These are phyloP conservation scores for Vitis hybrid DNA, from an alignment of 177 flowering plant genomes.

Conservation along the genomic window DNA sequence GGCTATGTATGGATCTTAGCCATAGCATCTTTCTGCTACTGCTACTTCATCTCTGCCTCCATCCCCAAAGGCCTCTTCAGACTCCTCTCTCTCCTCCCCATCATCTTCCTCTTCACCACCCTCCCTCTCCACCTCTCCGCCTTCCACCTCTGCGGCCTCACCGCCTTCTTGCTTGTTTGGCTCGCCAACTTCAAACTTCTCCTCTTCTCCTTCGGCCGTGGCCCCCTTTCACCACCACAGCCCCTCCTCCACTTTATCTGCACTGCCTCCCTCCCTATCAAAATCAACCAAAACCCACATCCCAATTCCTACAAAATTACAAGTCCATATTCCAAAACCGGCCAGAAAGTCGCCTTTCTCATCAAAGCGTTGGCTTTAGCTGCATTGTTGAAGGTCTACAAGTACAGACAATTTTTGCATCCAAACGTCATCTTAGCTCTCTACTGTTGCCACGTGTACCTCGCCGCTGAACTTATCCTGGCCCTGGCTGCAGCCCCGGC, in stretches of 20 bases:
- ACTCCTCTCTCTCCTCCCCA: constrained; percentile 44
- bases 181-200: constrained; percentile 57
- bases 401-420: constrained; percentile 16
- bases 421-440: constrained; percentile 16
- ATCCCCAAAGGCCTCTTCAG: constrained; percentile 36
- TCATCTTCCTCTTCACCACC: constrained; percentile 37
- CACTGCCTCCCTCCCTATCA: constrained; percentile 37
- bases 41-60: constrained; percentile 25
- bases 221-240: constrained; percentile 30
- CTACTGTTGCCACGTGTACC: constrained; percentile 26
- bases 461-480: constrained; percentile 23
- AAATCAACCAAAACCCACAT: constrained; percentile 20
- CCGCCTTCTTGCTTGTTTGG: constrained; percentile 52
- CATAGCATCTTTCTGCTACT: constrained; percentile 27
- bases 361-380: constrained; percentile 17
- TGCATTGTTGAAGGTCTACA: constrained; percentile 9
- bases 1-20: constrained; percentile 29
- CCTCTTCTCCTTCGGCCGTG: constrained; percentile 43
- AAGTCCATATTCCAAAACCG: neutral
- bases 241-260: constrained; percentile 22
- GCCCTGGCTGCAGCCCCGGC: constrained; percentile 23
- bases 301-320: constrained; percentile 6
- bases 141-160: constrained; percentile 28
- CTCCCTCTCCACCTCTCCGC: constrained; percentile 44
- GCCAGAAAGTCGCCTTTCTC: neutral